Conservation (phyloP, 495 filamentous ascomycete species). For the Amphirosellinia nigrospora region DNA sequence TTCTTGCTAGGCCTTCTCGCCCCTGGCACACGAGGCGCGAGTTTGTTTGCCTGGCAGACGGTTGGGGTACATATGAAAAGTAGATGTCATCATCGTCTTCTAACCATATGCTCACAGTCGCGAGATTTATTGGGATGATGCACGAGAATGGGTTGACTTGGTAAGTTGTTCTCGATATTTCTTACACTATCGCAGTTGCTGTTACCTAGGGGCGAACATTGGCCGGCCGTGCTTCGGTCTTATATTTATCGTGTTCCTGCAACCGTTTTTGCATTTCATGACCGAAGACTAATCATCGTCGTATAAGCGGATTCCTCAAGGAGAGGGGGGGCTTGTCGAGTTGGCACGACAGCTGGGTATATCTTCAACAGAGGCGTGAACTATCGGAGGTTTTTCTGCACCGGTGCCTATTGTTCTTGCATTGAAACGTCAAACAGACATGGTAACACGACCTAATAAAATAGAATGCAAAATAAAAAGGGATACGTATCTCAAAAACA, state of each 20-base stretch:
- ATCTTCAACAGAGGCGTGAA: slow-evolving; percentile 22
- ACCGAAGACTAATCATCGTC: neutral
- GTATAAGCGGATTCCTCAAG: slow-evolving; percentile 58
- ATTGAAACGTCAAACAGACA: neutral
- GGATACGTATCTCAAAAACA: neutral
- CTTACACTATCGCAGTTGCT: neutral
- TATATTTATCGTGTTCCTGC: neutral
- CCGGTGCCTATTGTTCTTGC: neutral
- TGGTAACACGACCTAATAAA: too few relatives aligned
- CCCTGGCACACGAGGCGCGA: neutral
- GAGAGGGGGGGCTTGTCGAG: slow-evolving; percentile 60
- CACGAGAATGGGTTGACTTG: slow-evolving; percentile 65
- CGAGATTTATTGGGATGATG: slow-evolving; percentile 56
- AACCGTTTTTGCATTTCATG: neutral
- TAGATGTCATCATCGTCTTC: neutral
- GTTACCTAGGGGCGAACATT: neutral
- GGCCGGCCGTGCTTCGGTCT: neutral
- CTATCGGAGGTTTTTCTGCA: neutral
- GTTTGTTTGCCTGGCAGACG: neutral
- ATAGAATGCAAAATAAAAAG: neutral
- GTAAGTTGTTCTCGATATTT: slow-evolving; percentile 10
- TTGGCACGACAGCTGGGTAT: slow-evolving; percentile 57
- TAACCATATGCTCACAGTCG: slow-evolving; percentile 36
- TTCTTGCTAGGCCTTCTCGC: neutral
- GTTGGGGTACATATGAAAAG: neutral